Percentiles rank a stretch among this genome's conserved stretches.
phyloP scores from a whole-genome alignment of 2,329 filamentous ascomycete genomes.

The Calonectria fujianensis region DNA sequence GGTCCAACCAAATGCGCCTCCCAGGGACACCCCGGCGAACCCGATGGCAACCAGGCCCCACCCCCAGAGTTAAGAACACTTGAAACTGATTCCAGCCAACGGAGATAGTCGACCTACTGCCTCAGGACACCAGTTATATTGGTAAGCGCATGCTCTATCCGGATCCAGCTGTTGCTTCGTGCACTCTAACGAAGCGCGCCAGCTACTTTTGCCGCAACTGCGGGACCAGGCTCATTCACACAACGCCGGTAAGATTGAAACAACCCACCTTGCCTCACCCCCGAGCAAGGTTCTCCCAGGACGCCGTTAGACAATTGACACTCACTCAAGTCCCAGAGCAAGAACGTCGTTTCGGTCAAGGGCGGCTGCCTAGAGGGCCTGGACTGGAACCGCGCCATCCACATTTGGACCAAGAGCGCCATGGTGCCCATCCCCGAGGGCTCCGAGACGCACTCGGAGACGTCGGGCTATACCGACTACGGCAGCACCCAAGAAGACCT shows the following conservation, averaged over 20 bases:
- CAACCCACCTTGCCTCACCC: not conserved
- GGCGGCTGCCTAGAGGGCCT: conserved; percentile 80
- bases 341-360: conserved; percentile 79
- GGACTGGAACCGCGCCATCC: conserved; percentile 76
- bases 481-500: conserved; percentile 66
- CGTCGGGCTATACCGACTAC: conserved; percentile 68
- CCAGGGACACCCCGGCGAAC: not conserved
- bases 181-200: conserved; percentile 27
- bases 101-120: conserved; percentile 71
- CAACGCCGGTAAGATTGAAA: conserved; percentile 68
- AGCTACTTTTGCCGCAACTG: conserved; percentile 81
- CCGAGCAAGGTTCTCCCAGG: conserved; percentile 4
- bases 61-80: conserved; percentile 15
- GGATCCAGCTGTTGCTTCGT: not conserved
- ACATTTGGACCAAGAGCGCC: conserved; percentile 81
- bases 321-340: conserved; percentile 62
- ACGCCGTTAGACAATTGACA: conserved; percentile 35
- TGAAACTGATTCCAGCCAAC: conserved; percentile 31
- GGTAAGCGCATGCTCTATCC: conserved; percentile 61
- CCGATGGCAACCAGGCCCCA: not conserved
- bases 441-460: conserved; percentile 73
- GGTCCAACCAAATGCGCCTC: conserved; percentile 1
- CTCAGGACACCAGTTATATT: conserved; percentile 75
- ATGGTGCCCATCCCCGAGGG: conserved; percentile 82
- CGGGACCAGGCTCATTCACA: conserved; percentile 79